phyloP scores from a whole-genome alignment of 2,329 filamentous ascomycete genomes.

The Sclerotiophoma versabilis region DNA sequence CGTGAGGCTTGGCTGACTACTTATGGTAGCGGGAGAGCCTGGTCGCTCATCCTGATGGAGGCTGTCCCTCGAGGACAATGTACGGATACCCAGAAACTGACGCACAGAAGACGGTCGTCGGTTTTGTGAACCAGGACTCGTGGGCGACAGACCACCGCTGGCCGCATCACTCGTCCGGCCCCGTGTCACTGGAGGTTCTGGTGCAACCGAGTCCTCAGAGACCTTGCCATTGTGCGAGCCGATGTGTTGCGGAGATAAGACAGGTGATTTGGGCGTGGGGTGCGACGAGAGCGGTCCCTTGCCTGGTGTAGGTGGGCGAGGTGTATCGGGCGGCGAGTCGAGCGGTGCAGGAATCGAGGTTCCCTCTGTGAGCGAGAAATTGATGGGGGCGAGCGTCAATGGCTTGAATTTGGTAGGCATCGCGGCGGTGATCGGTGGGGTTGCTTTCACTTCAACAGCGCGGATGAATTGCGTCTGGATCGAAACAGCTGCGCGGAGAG shows the following conservation, averaged over 20 bases:
- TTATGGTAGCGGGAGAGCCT: conserved; percentile 45
- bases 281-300: conserved; percentile 52
- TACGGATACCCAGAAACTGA: conserved; percentile 50
- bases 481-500: conserved; percentile 27
- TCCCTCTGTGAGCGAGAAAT: conserved; percentile 53
- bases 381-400: conserved; percentile 48
- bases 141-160: conserved; percentile 38
- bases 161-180: conserved; percentile 40
- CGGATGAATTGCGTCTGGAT: conserved; percentile 15
- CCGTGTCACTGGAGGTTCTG: conserved; percentile 22
- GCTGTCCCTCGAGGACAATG: conserved; percentile 47
- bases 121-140: conserved; percentile 33
- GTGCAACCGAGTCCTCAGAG: conserved; percentile 11
- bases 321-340: conserved; percentile 49
- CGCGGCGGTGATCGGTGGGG: conserved; percentile 14
- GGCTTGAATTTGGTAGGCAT: conserved; percentile 48
- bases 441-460: conserved; percentile 8
- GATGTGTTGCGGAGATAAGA: conserved; percentile 31
- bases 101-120: conserved; percentile 49
- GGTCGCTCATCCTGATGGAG: conserved; percentile 44
- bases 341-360: conserved; percentile 51
- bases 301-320: conserved; percentile 49
- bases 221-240: conserved; percentile 29
- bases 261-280: conserved; percentile 46
- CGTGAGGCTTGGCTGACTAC: conserved; percentile 41